Evolutionary conservation across 2,329 filamentous ascomycete species (phyloP).

Genomic region (Colletotrichum plurivorum): DNA sequence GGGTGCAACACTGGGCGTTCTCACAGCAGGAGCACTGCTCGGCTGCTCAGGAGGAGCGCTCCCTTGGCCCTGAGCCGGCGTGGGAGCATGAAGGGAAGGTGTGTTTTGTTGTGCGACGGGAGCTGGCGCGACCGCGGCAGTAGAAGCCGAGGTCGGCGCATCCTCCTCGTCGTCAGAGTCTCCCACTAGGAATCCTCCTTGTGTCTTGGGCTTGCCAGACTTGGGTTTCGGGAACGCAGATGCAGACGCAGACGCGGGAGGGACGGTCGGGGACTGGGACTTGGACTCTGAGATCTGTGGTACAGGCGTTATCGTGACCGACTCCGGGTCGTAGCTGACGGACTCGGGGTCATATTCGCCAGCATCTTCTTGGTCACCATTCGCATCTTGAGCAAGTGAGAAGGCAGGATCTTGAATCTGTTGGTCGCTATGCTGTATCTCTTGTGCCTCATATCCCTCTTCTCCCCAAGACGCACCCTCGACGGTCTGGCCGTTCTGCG

Average conservation of each 20-base stretch:
- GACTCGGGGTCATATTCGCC: constrained; percentile 66
- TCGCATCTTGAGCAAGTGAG: constrained; percentile 59
- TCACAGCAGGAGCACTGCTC: constrained; percentile 43
- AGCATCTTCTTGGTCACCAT: constrained; percentile 58
- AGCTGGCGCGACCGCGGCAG: constrained; percentile 8
- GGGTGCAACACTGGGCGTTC: constrained; percentile 29
- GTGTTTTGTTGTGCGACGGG: constrained; percentile 20
- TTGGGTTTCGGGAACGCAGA: constrained; percentile 44
- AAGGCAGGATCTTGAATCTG: constrained; percentile 64
- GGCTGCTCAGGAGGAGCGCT: constrained; percentile 36
- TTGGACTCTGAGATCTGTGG: constrained; percentile 48
- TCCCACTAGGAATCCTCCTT: constrained; percentile 72
- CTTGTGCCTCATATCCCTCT: constrained; percentile 67
- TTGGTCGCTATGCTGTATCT: constrained; percentile 69
- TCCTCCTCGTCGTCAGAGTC: constrained; percentile 72
- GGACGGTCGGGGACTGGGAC: constrained; percentile 46
- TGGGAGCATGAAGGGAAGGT: constrained; percentile 23
- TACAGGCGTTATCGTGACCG: constrained; percentile 57
- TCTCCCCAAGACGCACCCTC: constrained; percentile 65
- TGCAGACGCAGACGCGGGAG: constrained; percentile 40
- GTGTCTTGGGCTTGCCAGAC: constrained; percentile 69
- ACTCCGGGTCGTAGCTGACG: constrained; percentile 64
- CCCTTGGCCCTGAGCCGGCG: constrained; percentile 37
- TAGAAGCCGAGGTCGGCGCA: constrained; percentile 35
- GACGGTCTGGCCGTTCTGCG: constrained; percentile 44